phyloP scores from a whole-genome alignment of 129 eudicot genomes.

The Ambrosia trifida region DNA sequence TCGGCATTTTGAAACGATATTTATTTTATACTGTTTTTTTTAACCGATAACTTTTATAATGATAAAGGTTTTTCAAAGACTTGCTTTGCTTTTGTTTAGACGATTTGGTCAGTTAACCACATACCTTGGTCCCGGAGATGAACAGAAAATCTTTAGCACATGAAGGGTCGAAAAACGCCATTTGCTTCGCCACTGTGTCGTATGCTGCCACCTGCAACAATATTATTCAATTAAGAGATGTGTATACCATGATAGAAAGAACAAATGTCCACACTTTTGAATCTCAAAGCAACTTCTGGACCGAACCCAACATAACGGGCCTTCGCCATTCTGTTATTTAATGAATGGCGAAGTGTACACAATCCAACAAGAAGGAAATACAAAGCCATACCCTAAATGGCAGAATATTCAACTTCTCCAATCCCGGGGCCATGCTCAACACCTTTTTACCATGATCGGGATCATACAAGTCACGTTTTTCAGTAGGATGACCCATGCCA shows the following conservation, averaged over 20 bases:
- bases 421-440: constrained; percentile 89
- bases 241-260: constrained; percentile 5
- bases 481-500: constrained; percentile 94
- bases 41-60: background rate
- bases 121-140: constrained; percentile 89
- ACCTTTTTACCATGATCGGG: constrained; percentile 96
- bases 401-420: constrained; percentile 77
- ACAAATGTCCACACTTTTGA: background rate
- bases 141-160: constrained; percentile 83
- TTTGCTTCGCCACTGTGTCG: constrained; percentile 60
- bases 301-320: background rate
- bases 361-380: background rate
- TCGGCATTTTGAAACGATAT: background rate
- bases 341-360: background rate
- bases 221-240: background rate
- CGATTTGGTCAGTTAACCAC: constrained; percentile 6
- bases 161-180: constrained; percentile 89
- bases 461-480: constrained; percentile 92
- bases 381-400: constrained; percentile 79
- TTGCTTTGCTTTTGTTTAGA: background rate
- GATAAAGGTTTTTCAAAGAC: background rate
- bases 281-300: background rate
- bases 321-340: background rate
- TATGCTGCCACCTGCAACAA: constrained; percentile 82
- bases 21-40: background rate